Conservation (phyloP, 305 asterid species). For the Solanum hybrid region DNA sequence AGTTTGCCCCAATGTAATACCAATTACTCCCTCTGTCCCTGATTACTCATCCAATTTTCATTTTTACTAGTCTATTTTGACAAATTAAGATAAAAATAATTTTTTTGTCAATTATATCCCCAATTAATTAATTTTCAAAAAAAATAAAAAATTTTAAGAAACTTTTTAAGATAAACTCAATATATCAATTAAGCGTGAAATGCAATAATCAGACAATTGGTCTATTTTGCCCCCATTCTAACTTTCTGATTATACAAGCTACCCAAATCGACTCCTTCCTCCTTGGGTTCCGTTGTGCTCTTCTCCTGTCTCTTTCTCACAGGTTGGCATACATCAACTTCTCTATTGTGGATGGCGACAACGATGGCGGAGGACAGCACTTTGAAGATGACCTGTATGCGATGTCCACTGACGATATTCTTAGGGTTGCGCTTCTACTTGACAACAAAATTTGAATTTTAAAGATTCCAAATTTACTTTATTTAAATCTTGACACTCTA, state of each 20-base stretch:
- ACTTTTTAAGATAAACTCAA: too few species aligned
- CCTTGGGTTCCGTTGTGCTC: neutral
- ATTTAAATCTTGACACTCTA: neutral
- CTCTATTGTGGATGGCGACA: slow-evolving; percentile 23
- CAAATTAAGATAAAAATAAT: too few species aligned
- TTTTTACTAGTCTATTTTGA: too few species aligned
- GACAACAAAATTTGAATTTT: slow-evolving; percentile 65
- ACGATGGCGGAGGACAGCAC: slow-evolving; percentile 60
- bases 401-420: slow-evolving; percentile 62
- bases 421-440: slow-evolving; percentile 69
- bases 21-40: too few species aligned
- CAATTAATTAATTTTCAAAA: too few species aligned
- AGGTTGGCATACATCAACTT: neutral
- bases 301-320: neutral
- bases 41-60: too few species aligned
- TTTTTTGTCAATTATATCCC: too few species aligned
- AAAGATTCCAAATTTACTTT: slow-evolving; percentile 28
- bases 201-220: neutral
- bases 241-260: neutral
- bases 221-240: neutral
- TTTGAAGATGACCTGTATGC: slow-evolving; percentile 59
- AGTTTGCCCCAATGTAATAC: too few species aligned
- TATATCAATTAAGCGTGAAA: neutral
- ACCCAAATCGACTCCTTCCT: neutral
- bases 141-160: too few species aligned